Conservation (phyloP, 2,329 filamentous ascomycete species). For the Xylariales sp. region DNA sequence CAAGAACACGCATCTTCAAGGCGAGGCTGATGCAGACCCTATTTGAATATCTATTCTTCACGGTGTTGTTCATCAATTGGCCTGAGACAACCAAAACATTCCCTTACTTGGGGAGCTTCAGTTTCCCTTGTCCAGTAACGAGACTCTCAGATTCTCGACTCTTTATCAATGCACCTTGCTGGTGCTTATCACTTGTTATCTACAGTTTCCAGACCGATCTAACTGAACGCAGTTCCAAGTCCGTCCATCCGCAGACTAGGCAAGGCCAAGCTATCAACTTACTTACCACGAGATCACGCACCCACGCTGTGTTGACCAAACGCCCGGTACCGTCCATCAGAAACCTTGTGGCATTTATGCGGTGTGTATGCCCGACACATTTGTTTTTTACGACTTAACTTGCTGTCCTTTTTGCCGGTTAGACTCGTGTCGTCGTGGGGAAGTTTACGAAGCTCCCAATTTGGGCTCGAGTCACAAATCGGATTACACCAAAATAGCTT, state of each 20-base stretch:
- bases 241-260: conserved; percentile 5
- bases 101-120: no score
- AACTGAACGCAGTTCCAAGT: conserved; percentile 1
- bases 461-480: background rate
- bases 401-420: conserved; percentile 3
- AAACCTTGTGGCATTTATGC: conserved; percentile 20
- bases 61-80: no score
- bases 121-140: background rate
- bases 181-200: conserved; percentile 9
- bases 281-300: background rate
- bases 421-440: conserved; percentile 1
- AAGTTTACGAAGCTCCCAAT: background rate
- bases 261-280: background rate
- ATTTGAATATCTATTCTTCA: no score
- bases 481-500: no score
- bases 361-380: conserved; percentile 15
- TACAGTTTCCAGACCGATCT: background rate
- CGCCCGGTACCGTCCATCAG: no score
- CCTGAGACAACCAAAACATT: no score
- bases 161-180: background rate
- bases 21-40: no score
- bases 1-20: no score
- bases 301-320: background rate
- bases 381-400: conserved; percentile 8
- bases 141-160: background rate